phyloP scores from a whole-genome alignment of 768 basidiomycete genomes.

The Strobilomyces confusus region DNA sequence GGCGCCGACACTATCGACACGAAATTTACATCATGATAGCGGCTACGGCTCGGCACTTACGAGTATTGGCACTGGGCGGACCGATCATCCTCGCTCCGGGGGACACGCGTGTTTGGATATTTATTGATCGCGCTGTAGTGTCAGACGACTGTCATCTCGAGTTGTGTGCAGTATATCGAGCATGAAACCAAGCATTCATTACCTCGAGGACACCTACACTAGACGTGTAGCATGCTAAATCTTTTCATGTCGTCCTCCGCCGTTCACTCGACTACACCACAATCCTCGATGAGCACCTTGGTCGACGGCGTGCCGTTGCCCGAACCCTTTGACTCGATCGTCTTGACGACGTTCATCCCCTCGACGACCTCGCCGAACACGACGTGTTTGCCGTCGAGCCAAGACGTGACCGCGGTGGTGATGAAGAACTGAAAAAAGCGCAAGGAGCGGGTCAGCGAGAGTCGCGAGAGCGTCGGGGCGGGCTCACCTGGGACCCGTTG shows the following conservation, averaged over 20 bases:
- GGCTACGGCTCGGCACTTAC: no score
- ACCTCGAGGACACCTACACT: not conserved
- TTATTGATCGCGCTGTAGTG: no score
- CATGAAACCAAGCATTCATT: conserved; percentile 4
- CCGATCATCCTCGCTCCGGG: no score
- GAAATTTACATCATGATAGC: no score
- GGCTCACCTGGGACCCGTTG: conserved; percentile 69
- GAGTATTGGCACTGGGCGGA: no score
- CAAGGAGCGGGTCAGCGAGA: not conserved
- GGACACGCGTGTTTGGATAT: no score
- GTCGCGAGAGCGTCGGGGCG: not conserved
- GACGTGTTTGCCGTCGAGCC: conserved; percentile 46
- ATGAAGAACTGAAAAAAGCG: conserved; percentile 57
- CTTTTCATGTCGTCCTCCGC: not conserved
- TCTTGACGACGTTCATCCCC: conserved; percentile 40
- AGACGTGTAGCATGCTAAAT: not conserved
- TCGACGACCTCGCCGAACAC: conserved; percentile 48
- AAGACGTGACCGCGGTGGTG: conserved; percentile 67
- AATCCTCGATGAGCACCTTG: conserved; percentile 49
- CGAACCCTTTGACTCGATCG: conserved; percentile 35
- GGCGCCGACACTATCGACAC: no score
- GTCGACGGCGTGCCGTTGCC: conserved; percentile 24
- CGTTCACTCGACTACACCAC: conserved; percentile 44
- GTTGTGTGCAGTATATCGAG: not conserved
- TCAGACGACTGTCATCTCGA: no score